Base-by-base conservation (phyloP, 345 rosid species). In the Sisymbrium altissimum region DNA sequence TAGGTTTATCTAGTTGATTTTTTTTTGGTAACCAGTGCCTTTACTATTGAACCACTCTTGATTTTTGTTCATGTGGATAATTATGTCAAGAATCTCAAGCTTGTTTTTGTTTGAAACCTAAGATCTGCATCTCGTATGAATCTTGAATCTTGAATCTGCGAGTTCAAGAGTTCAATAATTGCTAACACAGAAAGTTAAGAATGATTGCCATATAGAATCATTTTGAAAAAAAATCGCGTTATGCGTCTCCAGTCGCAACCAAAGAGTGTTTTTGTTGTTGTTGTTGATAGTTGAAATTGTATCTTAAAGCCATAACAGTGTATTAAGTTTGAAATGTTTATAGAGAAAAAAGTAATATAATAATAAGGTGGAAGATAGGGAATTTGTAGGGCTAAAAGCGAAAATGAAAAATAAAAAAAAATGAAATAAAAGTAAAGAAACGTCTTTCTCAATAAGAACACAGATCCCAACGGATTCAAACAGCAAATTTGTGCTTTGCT, bases 391-490 rank as follows among this genome's bases (percentile, higher is more conserved):
- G 77, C 77, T 77, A 52, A 77, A 77, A 66, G 69, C 23, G 76
- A 78, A 72, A 65, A 46, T 0, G 0, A 33, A 76, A 25, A 70
- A n/a, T n/a, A 4, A 0, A 45, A 39, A 6, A 23, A 58, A 55
- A 27, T 4, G 11, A 77, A 54, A 25, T 2, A 30, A 70, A 77
- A 71, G 81, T 73, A 85, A 85, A 86, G 76, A 81, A 84, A 81
- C 76, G 94, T 86, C 93, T 87, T 90, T 89, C 93, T 86, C 92
- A 84, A 75, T 57, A 56, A 64, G 54, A 77, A 78, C 94, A 82
- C 98, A 86, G 98, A 93, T 93, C 98, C 98, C 97, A 66, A 93
- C 82, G 88, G 84, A 79, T 83, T 91, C 72, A 76, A 77, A 91
- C 89, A 80, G 82, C 83, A 78, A 79, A 64, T 79, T 82, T 87